Conservation (phyloP, 192 early-diverging fungal genomes). For the Fimicolochytrium jonesii region DNA sequence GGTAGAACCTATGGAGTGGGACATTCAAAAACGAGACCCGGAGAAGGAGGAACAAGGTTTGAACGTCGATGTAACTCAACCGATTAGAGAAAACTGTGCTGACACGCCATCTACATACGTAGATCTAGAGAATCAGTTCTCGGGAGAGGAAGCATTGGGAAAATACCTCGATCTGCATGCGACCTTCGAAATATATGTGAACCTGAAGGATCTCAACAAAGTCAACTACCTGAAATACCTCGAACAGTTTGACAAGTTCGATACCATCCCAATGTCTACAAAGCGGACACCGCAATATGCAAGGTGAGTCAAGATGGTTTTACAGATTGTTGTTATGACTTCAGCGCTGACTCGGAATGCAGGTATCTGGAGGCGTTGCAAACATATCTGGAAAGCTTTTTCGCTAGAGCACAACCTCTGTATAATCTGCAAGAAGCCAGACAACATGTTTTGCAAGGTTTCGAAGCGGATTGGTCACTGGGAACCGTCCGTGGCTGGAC, state of each 20-base stretch:
- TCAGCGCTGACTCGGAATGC: too few species aligned
- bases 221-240: slow-evolving; percentile 68
- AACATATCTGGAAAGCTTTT: slow-evolving; percentile 71
- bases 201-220: slow-evolving; percentile 58
- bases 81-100: slow-evolving; percentile 15
- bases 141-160: slow-evolving; percentile 86
- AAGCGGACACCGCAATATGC: slow-evolving; percentile 58
- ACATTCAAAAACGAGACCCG: slow-evolving; percentile 58
- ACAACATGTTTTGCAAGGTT: slow-evolving; percentile 43
- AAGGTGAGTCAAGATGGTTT: slow-evolving; percentile 26
- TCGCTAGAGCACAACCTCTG: slow-evolving; percentile 70
- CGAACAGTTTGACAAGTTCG: slow-evolving; percentile 58
- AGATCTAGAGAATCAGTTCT: slow-evolving; percentile 82
- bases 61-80: slow-evolving; percentile 29
- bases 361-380: slow-evolving; percentile 63
- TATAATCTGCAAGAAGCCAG: slow-evolving; percentile 60
- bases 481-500: slow-evolving; percentile 61
- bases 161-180: slow-evolving; percentile 83
- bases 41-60: slow-evolving; percentile 47
- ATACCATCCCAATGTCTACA: slow-evolving; percentile 46
- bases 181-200: slow-evolving; percentile 76
- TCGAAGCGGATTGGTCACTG: slow-evolving; percentile 61
- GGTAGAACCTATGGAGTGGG: slow-evolving; percentile 77
- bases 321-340: not conserved
- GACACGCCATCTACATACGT: not conserved